A percentile compares a stretch with the other conserved stretches of the same genome.
phyloP scores from a whole-genome alignment of 2,329 filamentous ascomycete genomes.

The Thermothelomyces thermophilus region DNA sequence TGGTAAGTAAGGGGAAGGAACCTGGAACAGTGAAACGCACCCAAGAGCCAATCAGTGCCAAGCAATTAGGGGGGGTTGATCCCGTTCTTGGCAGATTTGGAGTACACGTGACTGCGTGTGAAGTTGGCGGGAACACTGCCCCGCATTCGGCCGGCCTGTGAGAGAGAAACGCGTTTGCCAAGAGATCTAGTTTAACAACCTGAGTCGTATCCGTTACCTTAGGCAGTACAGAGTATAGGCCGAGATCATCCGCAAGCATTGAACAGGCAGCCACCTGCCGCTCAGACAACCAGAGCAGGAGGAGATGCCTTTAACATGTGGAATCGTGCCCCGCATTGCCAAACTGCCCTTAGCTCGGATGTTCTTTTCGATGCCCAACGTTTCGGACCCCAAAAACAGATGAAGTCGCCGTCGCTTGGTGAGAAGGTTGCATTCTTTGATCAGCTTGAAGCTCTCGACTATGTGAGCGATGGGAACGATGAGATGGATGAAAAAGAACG shows the following conservation, averaged over 20 bases:
- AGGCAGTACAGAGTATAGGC: neutral
- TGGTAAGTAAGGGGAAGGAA: neutral
- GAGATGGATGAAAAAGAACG: constrained; percentile 30
- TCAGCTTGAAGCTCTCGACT: constrained; percentile 31
- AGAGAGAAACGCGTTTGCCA: constrained; percentile 1
- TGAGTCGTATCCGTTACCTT: no score
- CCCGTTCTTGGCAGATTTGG: neutral
- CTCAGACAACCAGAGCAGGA: neutral
- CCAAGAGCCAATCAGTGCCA: neutral
- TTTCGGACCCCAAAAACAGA: neutral
- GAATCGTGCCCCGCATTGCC: neutral
- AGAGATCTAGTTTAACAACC: no score
- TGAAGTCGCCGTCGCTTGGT: constrained; percentile 13
- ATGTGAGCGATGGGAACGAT: constrained; percentile 28
- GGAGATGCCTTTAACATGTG: neutral
- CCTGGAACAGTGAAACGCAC: neutral
- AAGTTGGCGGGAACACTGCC: neutral
- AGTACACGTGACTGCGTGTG: constrained; percentile 2
- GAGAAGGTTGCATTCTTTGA: constrained; percentile 44
- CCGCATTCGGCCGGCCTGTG: no score
- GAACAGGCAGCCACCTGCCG: constrained; percentile 6
- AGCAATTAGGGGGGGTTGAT: neutral
- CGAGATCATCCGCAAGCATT: neutral
- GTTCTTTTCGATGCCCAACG: neutral
- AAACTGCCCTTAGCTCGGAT: neutral